phyloP scores from a whole-genome alignment of 768 basidiomycete species.

The Boletus sp. region DNA sequence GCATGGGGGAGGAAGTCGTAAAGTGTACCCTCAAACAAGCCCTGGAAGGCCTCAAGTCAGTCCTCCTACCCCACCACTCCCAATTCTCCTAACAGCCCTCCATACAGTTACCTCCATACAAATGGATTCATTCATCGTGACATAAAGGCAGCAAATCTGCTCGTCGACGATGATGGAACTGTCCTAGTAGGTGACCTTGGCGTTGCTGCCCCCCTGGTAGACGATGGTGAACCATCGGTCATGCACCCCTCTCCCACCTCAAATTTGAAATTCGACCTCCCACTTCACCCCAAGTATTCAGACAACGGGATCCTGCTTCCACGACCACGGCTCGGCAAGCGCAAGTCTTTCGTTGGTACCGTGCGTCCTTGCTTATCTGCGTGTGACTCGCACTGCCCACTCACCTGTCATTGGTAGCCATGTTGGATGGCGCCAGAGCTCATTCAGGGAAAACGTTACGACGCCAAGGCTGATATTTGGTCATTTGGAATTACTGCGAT shows the following conservation, averaged over 20 bases:
- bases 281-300: slow-evolving; percentile 10
- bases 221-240: slow-evolving; percentile 52
- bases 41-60: slow-evolving; percentile 82
- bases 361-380: slow-evolving; percentile 37
- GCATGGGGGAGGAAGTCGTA: slow-evolving; percentile 87
- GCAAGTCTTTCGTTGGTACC: slow-evolving; percentile 92
- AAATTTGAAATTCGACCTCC: slow-evolving; percentile 37
- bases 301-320: slow-evolving; percentile 1
- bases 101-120: slow-evolving; percentile 72
- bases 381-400: neutral
- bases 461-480: slow-evolving; percentile 91
- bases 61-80: slow-evolving; percentile 7
- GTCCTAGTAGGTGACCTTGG: slow-evolving; percentile 92
- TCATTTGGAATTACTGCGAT: slow-evolving; percentile 95
- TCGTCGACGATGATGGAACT: slow-evolving; percentile 87
- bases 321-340: slow-evolving; percentile 62
- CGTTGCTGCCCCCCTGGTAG: slow-evolving; percentile 80
- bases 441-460: slow-evolving; percentile 80
- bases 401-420: slow-evolving; percentile 44
- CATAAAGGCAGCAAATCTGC: slow-evolving; percentile 90
- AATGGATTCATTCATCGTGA: slow-evolving; percentile 94
- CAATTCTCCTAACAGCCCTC: slow-evolving; percentile 4
- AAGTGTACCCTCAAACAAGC: slow-evolving; percentile 84
- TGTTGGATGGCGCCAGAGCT: slow-evolving; percentile 98
- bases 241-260: slow-evolving; percentile 25